phyloP scores from a whole-genome alignment of 306 rosid species.

The Arachis stenosperma region DNA sequence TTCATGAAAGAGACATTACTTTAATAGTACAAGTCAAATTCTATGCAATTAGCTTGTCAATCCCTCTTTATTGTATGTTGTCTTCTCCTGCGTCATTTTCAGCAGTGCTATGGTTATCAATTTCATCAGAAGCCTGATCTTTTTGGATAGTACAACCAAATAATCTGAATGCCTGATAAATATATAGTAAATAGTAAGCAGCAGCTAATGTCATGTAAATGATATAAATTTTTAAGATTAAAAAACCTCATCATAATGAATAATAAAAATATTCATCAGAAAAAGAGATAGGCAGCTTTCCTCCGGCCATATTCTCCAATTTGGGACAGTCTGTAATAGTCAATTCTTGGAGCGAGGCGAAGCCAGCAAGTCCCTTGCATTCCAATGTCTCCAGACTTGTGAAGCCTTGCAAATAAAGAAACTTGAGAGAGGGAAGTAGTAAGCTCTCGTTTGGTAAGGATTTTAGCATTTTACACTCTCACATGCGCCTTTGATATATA shows the following conservation, averaged over 20 bases:
- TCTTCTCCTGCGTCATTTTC: constrained; percentile 43
- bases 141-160: constrained; percentile 65
- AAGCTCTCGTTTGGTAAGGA: background rate
- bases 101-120: constrained; percentile 34
- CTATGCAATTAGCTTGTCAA: constrained; percentile 39
- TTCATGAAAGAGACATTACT: constrained; percentile 37
- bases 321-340: background rate
- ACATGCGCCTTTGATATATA: background rate
- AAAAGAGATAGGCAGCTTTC: background rate
- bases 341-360: constrained; percentile 12
- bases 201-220: no score
- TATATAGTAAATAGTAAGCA: no score
- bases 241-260: no score
- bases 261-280: no score
- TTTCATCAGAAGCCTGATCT: constrained; percentile 46
- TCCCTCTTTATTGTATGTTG: background rate
- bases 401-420: background rate
- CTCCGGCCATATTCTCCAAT: constrained; percentile 25
- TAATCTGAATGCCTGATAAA: constrained; percentile 49
- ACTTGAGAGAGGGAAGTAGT: constrained; percentile 16
- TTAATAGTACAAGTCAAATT: constrained; percentile 35
- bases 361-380: constrained; percentile 5
- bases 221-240: no score
- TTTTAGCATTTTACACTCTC: background rate
- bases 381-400: constrained; percentile 5